Conservation (phyloP, 257 asterid species). For the Nicotiana paniculata region DNA sequence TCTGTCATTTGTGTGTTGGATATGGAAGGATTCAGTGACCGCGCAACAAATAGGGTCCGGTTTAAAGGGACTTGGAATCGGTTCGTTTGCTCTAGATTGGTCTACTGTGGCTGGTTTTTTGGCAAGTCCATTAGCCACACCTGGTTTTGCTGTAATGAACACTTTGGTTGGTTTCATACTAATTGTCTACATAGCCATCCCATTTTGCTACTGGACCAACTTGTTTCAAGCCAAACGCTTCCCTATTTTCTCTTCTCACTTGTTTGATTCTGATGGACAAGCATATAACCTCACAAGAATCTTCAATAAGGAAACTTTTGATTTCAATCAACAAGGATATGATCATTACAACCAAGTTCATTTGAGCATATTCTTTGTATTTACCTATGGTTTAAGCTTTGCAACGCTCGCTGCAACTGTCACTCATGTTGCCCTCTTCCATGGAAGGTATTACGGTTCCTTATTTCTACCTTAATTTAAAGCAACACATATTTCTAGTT, state of each 20-base stretch:
- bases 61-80: slow-evolving; percentile 18
- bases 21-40: slow-evolving; percentile 11
- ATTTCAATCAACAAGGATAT: slow-evolving; percentile 39
- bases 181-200: slow-evolving; percentile 33
- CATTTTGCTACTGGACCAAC: slow-evolving; percentile 55
- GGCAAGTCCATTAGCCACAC: slow-evolving; percentile 68
- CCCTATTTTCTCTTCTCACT: slow-evolving; percentile 51
- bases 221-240: slow-evolving; percentile 38
- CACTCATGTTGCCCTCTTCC: slow-evolving; percentile 57
- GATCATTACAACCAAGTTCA: slow-evolving; percentile 48
- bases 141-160: slow-evolving; percentile 61
- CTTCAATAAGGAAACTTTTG: slow-evolving; percentile 30
- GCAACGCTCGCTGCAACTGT: slow-evolving; percentile 54
- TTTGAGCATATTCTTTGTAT: slow-evolving; percentile 46
- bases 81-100: slow-evolving; percentile 52
- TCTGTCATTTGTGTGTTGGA: slow-evolving; percentile 13
- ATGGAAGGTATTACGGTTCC: slow-evolving; percentile 41
- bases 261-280: slow-evolving; percentile 47
- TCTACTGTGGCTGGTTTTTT: slow-evolving; percentile 50
- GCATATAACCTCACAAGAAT: slow-evolving; percentile 41
- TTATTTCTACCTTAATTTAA: neutral
- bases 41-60: slow-evolving; percentile 27
- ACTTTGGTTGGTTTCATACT: slow-evolving; percentile 48
- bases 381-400: slow-evolving; percentile 50
- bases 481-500: neutral